Percentiles rank a stretch among this genome's conserved stretches.
phyloP scores from a whole-genome alignment of 2,329 filamentous ascomycete species.

The Acarospora socialis region DNA sequence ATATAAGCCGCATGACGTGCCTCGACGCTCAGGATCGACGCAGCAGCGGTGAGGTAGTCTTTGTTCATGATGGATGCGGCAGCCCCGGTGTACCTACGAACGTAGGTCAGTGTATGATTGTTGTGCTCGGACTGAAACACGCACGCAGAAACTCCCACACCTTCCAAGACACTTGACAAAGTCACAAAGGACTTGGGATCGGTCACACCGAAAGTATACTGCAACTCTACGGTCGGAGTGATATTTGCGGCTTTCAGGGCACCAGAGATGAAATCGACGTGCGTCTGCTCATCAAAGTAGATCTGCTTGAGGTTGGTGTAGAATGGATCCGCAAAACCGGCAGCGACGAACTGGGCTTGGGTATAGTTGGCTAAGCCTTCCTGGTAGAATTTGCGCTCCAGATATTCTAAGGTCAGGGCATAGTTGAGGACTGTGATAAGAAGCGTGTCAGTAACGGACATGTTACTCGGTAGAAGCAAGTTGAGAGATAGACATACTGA shows the following conservation, averaged over 20 bases:
- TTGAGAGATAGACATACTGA: constrained; percentile 4
- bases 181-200: constrained; percentile 34
- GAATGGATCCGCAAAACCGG: constrained; percentile 36
- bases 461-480: neutral
- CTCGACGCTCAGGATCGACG: constrained; percentile 48
- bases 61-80: constrained; percentile 42
- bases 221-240: constrained; percentile 38
- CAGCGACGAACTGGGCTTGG: constrained; percentile 33
- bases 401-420: constrained; percentile 31
- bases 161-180: constrained; percentile 38
- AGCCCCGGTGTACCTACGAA: constrained; percentile 44
- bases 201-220: constrained; percentile 38
- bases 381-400: constrained; percentile 49
- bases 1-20: constrained; percentile 49
- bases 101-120: constrained; percentile 9
- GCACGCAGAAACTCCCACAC: constrained; percentile 12
- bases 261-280: constrained; percentile 40
- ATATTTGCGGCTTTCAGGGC: constrained; percentile 27
- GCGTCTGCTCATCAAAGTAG: constrained; percentile 39
- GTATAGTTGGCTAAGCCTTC: constrained; percentile 43
- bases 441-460: neutral
- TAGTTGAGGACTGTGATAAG: constrained; percentile 11
- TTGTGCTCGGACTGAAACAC: neutral
- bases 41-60: constrained; percentile 44
- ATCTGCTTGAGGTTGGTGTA: constrained; percentile 45